Evolutionary conservation across 495 filamentous ascomycete genomes (phyloP), one percentile per base, ranked within the genome.

Genomic region (Aspergillus olivimuriae): DNA sequence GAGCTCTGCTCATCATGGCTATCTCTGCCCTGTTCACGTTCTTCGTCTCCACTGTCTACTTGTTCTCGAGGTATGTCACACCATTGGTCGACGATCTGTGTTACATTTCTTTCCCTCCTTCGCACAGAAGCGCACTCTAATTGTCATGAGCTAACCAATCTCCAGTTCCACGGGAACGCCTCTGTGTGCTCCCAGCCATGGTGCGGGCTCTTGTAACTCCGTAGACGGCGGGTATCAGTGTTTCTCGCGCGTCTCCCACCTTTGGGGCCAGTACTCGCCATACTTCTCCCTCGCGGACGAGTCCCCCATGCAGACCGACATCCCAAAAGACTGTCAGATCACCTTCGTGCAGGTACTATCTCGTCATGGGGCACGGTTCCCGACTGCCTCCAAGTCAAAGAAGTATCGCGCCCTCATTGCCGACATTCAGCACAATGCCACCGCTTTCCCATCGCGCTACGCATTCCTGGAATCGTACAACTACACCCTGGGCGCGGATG

Each of bases 261-360:
- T 63, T 44, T 94, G 87, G 89, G 89, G 88, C 41, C 86, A 89
- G 55, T 92, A 95, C 62, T 86, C 86, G 16, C 87, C 89, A 11
- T 89, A 77, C 60, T 94, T 84, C 67, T 72, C 77, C 0, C 78
- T 89, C 2, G 48, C 51, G 2, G 45, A 56, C 2, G 74, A 79
- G 18, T 84, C 85, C 0, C 58, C 76, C 5, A 72, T 87, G 32
- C 66, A 76, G 3, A 46, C 70, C 1, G 58, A 65, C 1, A 52
- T 84, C 4, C 87, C 87, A 1, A 28, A 65, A 2, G 64, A 65
- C 19, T 95, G 89, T 67, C 60, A 75, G 34, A 57, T 91, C 46
- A 88, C 79, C 26, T 90, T 92, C 57, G 87, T 75, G 8, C 85
- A 90, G 51, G 61, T 89, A 12, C 73, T 95, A 41, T 85, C 84